Base-by-base conservation (phyloP, 441 rosid genomes). In the Gossypium schwendimanii region DNA sequence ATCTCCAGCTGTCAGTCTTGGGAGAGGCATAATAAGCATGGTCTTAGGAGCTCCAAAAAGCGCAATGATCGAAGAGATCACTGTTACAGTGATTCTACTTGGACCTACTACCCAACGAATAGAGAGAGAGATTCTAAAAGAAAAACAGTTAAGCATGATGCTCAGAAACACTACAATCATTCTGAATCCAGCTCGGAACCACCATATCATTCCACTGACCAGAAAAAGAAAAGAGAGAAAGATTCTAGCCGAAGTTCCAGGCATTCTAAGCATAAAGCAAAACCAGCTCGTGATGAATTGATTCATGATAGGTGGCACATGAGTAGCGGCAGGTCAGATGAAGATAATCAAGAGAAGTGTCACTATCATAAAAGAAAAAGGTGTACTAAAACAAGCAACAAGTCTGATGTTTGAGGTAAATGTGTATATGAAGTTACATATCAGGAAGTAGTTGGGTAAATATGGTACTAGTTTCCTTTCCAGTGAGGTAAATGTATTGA, bases 261-360 rank as follows among this genome's bases (percentile, higher is more conserved):
- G 57, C 80, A 73, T 63, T 74, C 84, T 10, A 58, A 69, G 79
- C 66, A 73, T 53, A 78, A 61, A 12, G 69, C 71, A 36, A 79
- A 66, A 72, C 60, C 75, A 2, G 52, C 45, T 44, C 44, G 61
- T 45, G 61, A 79, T 54, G 77, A 80, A 53, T 36, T 4, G 28
- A 70, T 68, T 74, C 78, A 54, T 67, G 85, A 82, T 66, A 78
- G 86, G 75, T 80, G 86, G 90, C 81, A 41, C 73, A 86, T 81
- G 90, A 65, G 44, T 17, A 61, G 79, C 53, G 68, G 76, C 53
- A 71, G 76, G 24, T 72, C 78, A 41, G 79, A 73, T 50, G 78
- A 61, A 71, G 74, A 78, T 41, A 28, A 5, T 67, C 76, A 53
- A 28, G 85, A 79, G 33, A 77, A 73, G 41, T 33, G 47, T 53